phyloP scores from a whole-genome alignment of 345 rosid species.

The Salix udensis region DNA sequence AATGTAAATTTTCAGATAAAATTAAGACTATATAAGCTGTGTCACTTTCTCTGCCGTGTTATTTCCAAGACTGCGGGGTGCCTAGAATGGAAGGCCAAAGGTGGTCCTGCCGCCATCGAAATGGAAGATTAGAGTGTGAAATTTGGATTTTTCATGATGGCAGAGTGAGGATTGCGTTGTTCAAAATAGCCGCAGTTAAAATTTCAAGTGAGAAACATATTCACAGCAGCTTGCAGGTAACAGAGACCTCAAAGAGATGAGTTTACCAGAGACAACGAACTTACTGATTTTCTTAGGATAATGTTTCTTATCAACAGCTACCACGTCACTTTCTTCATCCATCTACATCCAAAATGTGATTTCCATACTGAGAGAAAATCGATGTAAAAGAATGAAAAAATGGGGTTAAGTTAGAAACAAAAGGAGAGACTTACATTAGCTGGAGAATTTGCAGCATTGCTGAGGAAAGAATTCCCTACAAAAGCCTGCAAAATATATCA shows the following conservation, averaged over 20 bases:
- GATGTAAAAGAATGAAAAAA: neutral
- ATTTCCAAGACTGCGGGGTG: too few species aligned
- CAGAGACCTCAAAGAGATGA: neutral
- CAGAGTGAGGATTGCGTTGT: neutral
- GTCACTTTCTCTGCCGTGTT: neutral
- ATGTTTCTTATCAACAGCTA: constrained; percentile 20
- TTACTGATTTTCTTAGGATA: constrained; percentile 36
- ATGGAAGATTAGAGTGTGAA: neutral
- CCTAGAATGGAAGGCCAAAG: too few species aligned
- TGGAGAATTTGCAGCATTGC: constrained; percentile 10
- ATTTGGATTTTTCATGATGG: neutral
- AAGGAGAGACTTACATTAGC: constrained; percentile 12
- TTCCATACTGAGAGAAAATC: too few species aligned
- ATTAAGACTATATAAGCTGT: neutral
- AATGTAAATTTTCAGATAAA: neutral
- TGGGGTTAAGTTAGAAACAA: too few species aligned
- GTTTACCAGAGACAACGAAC: neutral
- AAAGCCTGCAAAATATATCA: constrained; percentile 19
- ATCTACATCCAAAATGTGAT: constrained; percentile 7
- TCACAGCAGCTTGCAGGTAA: neutral
- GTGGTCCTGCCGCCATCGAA: neutral
- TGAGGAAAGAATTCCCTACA: constrained; percentile 15
- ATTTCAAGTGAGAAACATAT: neutral
- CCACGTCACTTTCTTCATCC: constrained; percentile 16
- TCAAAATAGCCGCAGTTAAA: neutral